Base-by-base conservation (phyloP, 1,284 basidiomycete species). In the Pascua sp. region DNA sequence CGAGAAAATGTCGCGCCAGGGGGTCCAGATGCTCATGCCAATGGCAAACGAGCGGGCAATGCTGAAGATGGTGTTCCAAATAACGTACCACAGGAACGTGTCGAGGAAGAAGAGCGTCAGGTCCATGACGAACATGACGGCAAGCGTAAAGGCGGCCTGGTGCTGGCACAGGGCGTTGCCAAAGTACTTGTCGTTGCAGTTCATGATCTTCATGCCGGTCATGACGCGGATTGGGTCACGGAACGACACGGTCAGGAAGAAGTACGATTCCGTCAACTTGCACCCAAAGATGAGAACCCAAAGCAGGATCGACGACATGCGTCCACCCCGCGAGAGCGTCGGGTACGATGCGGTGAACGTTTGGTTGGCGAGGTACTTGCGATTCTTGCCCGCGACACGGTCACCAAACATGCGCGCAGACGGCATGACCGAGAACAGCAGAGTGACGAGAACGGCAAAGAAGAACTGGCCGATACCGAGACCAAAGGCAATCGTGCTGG, bases 51-150 rank as follows among this genome's bases (percentile, higher is more conserved):
- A 89, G 47, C 93, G 84, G 40, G 83, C 89, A 66, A 97, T 91
- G 70, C 87, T 89, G 80, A 91, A 90, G 56, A 95, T 89, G 10
- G 91, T 94, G 77, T 94, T 94, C 93, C 93, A 97, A 70, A 97
- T 96, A 65, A 82, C 80, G 60, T 79, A 95, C 93, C 93, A 97
- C 43, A 97, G 79, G 86, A 95, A 97, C 8, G 93, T 97, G 79
- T 97, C 92, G 74, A 97, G 81, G 84, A 96, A 97, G 84, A 91
- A 97, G 51, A 96, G 83, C 49, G 88, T 86, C 43, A 96, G 79
- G 73, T 96, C 92, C 92, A 96, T 95, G 78, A 93, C 79, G 75
- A 91, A 96, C 93, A 96, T 97, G 80, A 95, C 89, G 56, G 93
- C 84, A 64, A 97, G 80, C 12, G 93, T 89, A 78, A 96, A 96